These are phyloP conservation scores for Suillus decipiens DNA, from an alignment of 768 basidiomycete genomes.

Conservation along the genomic window DNA sequence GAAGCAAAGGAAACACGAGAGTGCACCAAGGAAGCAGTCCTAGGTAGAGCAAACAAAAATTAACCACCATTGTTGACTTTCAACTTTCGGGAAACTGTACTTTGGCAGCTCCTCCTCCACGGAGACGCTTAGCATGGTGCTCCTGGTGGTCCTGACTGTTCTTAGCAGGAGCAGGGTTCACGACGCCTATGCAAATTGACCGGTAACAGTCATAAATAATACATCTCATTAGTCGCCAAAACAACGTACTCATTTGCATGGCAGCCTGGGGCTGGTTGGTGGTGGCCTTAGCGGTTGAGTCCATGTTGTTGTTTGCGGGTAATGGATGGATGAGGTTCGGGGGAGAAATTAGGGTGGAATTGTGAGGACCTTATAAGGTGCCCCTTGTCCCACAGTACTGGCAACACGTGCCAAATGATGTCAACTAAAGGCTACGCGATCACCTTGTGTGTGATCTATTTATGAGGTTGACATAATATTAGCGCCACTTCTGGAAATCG, in stretches of 20 bases:
- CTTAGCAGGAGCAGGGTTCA: constrained; percentile 44
- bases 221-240: too few species aligned
- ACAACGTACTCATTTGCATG: constrained; percentile 64
- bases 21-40: constrained; percentile 66
- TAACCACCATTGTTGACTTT: neutral
- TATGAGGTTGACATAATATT: neutral
- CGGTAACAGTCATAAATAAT: neutral
- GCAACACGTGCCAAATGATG: constrained; percentile 14
- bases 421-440: constrained; percentile 10
- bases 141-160: constrained; percentile 41
- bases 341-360: constrained; percentile 1
- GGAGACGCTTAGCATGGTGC: constrained; percentile 55
- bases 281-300: constrained; percentile 35
- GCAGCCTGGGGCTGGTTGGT: constrained; percentile 59
- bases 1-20: constrained; percentile 74
- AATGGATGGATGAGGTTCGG: neutral
- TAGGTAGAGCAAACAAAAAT: constrained; percentile 25
- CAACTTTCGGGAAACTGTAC: constrained; percentile 31
- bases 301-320: constrained; percentile 28
- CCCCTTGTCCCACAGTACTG: constrained; percentile 10
- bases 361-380: constrained; percentile 9
- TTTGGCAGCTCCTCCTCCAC: constrained; percentile 73
- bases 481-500: neutral
- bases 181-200: constrained; percentile 38
- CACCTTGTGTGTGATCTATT: constrained; percentile 4